Evolutionary conservation across 1,284 basidiomycete species (phyloP), one percentile per base, ranked within the genome.

Genomic region (Ganoderma multipileum): DNA sequence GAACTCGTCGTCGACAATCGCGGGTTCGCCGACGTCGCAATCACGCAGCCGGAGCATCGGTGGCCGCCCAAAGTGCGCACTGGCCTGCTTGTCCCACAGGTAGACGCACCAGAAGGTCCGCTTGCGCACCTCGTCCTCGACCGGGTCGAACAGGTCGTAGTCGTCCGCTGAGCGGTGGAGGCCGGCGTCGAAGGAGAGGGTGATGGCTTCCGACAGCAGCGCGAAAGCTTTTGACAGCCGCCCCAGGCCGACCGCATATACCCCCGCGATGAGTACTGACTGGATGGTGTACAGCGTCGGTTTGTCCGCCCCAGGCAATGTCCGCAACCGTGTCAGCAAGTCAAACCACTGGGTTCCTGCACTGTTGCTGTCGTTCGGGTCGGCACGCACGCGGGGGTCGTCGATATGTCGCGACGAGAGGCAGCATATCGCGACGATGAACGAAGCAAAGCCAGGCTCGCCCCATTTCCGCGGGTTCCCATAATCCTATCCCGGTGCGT

Each of bases 61-160:
- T 26, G 95, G 95, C 28, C 95, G 85, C 20, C 95, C 95, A 78
- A 96, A 96, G 74, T 95, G 91, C 39, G 94, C 93, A 44, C 86
- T 81, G 12, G 93, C 87, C 76, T 95, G 95, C 80, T 96, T 96
- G 80, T 96, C 95, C 95, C 95, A 96, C 55, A 95, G 86, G 80
- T 96, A 97, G 30, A 96, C 94, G 70, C 93, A 94, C 95, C 95
- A 97, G 80, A 96, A 97, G 0, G 95, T 96, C 71, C 95, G 89
- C 80, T 95, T 95, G 66, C 95, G 87, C 23, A 95, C 89, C 79
- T 96, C 94, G 73, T 93, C 91, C 78, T 96, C 95, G 71, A 96
- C 91, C 5, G 91, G 87, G 79, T 94, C 91, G 78, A 96, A 96
- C 68, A 94, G 85, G 77, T 95, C 95, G 76, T 96, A 96, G n/a